phyloP scores from a whole-genome alignment of 192 early-diverging fungal genomes.

The Linderina pennispora region DNA sequence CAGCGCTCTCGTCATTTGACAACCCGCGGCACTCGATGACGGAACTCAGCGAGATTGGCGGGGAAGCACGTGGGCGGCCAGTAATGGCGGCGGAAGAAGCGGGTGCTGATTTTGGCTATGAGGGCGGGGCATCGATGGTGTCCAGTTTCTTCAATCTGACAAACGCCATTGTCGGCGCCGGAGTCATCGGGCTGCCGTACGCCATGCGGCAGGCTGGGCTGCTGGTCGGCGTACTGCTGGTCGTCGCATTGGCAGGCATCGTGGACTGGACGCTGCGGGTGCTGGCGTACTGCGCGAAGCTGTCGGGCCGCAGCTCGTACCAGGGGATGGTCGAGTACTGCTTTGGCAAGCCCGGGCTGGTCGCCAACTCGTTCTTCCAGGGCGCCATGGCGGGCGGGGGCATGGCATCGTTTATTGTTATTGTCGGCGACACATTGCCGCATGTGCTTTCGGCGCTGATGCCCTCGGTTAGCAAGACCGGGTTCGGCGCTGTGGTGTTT shows the following conservation, averaged over 20 bases:
- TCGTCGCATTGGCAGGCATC: slow-evolving; percentile 47
- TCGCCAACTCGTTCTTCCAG: slow-evolving; percentile 81
- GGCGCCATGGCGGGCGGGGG: slow-evolving; percentile 93
- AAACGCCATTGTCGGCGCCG: slow-evolving; percentile 92
- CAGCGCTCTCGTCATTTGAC: no score
- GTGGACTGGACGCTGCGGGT: slow-evolving; percentile 76
- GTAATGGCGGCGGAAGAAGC: no score
- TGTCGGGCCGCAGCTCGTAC: slow-evolving; percentile 73
- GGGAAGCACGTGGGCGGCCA: no score
- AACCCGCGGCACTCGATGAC: no score
- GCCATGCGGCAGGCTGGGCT: slow-evolving; percentile 78
- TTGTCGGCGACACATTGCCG: slow-evolving; percentile 85
- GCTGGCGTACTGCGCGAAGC: slow-evolving; percentile 65
- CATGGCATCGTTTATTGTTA: slow-evolving; percentile 46
- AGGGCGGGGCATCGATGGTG: slow-evolving; percentile 31
- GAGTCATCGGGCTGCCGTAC: slow-evolving; percentile 79
- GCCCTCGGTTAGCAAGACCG: slow-evolving; percentile 47
- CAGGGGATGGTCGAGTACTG: slow-evolving; percentile 78
- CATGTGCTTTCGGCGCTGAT: slow-evolving; percentile 71
- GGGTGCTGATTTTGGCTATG: no score
- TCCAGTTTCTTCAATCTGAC: slow-evolving; percentile 75
- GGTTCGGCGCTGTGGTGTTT: slow-evolving; percentile 57
- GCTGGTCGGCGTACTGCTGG: slow-evolving; percentile 45
- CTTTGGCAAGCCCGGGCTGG: slow-evolving; percentile 71
- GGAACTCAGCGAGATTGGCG: no score